Evolutionary conservation across 73 alveolate species (phyloP).

Genomic region (Halteria grandinella): DNA sequence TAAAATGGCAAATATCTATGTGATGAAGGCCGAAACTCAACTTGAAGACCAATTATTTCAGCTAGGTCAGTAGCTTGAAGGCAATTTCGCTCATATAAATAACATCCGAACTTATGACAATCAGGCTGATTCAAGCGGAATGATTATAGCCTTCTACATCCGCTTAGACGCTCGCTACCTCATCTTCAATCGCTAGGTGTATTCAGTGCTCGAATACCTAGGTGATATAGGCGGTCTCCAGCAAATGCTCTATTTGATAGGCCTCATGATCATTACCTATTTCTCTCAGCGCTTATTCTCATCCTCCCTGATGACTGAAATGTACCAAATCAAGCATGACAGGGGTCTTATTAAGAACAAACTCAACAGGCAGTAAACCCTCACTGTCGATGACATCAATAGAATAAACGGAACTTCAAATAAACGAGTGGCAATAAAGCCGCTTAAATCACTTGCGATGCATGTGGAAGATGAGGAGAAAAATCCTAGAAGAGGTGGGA

Average conservation of each 20-base stretch:
- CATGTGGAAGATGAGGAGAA: too few relatives aligned
- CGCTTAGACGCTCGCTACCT: neutral
- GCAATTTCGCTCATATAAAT: neutral
- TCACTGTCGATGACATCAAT: too few relatives aligned
- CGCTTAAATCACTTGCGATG: too few relatives aligned
- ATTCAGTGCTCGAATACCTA: neutral
- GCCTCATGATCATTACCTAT: neutral
- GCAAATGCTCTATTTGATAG: neutral
- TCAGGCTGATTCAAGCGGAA: neutral
- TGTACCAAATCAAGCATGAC: too few relatives aligned
- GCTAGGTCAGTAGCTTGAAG: neutral
- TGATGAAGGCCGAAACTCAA: neutral
- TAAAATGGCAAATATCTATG: neutral
- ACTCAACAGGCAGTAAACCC: neutral
- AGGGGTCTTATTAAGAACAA: neutral
- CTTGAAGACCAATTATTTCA: neutral
- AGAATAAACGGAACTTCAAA: neutral
- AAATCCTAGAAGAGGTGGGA: too few relatives aligned
- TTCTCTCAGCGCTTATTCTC: neutral
- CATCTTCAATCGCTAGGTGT: neutral
- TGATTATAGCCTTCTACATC: neutral
- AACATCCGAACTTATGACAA: neutral
- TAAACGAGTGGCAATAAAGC: too few relatives aligned
- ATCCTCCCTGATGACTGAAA: neutral
- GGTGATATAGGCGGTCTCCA: neutral